A percentile compares a stretch with the other conserved stretches of the same genome.
Evolutionary conservation across 257 asterid species (phyloP).

Genomic region (Nicotiana noctiflora): DNA sequence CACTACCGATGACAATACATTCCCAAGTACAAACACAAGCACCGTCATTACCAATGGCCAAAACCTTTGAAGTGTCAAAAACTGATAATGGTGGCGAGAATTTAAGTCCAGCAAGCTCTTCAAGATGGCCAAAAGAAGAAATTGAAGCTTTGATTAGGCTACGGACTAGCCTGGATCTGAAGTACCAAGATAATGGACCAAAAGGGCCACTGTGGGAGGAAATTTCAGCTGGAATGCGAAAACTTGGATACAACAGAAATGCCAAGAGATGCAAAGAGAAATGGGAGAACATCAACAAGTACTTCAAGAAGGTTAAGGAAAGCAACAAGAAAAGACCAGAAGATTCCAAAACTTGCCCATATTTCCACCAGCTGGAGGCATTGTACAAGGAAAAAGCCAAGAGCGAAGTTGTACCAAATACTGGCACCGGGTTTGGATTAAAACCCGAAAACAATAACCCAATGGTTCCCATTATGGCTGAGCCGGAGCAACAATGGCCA

Average conservation of each 20-base stretch:
- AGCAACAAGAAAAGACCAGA: constrained; percentile 67
- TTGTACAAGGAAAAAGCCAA: constrained; percentile 55
- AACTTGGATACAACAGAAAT: constrained; percentile 64
- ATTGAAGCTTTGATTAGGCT: constrained; percentile 62
- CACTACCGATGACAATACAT: constrained; percentile 10
- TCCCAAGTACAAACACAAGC: neutral
- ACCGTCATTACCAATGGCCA: neutral
- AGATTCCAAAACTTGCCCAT: constrained; percentile 83
- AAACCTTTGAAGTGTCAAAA: neutral
- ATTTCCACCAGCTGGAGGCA: constrained; percentile 56
- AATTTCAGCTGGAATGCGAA: constrained; percentile 64
- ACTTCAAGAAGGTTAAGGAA: constrained; percentile 72
- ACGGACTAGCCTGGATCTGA: constrained; percentile 33
- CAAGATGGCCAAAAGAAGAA: constrained; percentile 80
- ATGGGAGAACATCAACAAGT: constrained; percentile 88
- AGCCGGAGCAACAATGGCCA: constrained; percentile 96
- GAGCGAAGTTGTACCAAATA: constrained; percentile 9
- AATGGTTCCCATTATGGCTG: constrained; percentile 71
- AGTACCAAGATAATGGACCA: constrained; percentile 13
- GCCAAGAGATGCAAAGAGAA: constrained; percentile 83
- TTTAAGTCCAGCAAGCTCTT: constrained; percentile 24
- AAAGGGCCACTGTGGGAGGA: constrained; percentile 83
- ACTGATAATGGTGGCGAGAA: constrained; percentile 9
- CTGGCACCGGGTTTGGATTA: neutral
- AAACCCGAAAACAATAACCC: constrained; percentile 30